Conservation (phyloP, 2,329 filamentous ascomycete species). For the Cadophora luteo-olivacea region DNA sequence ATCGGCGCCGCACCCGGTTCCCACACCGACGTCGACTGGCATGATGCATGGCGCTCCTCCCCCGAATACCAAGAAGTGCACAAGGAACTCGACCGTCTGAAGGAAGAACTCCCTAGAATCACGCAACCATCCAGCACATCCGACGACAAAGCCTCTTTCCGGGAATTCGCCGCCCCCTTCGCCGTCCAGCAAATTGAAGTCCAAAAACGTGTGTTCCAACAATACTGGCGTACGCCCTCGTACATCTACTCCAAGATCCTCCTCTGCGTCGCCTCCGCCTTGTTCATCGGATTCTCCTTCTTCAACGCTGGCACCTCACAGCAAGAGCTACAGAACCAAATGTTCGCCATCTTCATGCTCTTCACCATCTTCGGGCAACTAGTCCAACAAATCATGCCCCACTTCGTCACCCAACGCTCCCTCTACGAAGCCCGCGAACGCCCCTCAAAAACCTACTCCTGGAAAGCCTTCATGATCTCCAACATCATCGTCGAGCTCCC, state of each 20-base stretch:
- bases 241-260: slow-evolving; percentile 52
- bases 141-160: slow-evolving; percentile 54
- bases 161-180: slow-evolving; percentile 69
- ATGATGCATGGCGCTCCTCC: slow-evolving; percentile 63
- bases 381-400: slow-evolving; percentile 79
- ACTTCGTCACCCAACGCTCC: slow-evolving; percentile 57
- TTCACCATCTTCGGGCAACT: slow-evolving; percentile 76
- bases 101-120: slow-evolving; percentile 50
- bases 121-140: slow-evolving; percentile 27
- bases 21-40: slow-evolving; percentile 67
- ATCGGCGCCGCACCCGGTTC: slow-evolving; percentile 66
- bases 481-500: slow-evolving; percentile 85
- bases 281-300: slow-evolving; percentile 75
- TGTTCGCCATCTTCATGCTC: slow-evolving; percentile 81
- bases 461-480: slow-evolving; percentile 69
- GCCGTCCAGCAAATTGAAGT: slow-evolving; percentile 59
- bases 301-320: slow-evolving; percentile 63
- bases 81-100: slow-evolving; percentile 59
- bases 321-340: slow-evolving; percentile 71
- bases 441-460: slow-evolving; percentile 81
- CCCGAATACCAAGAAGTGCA: slow-evolving; percentile 49
- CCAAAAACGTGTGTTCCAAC: slow-evolving; percentile 62
- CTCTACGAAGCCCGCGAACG: slow-evolving; percentile 76
- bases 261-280: slow-evolving; percentile 47
- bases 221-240: slow-evolving; percentile 70